Base-by-base conservation (phyloP, 129 eudicot genomes). In the Pseudognaphalium luteoalbum region DNA sequence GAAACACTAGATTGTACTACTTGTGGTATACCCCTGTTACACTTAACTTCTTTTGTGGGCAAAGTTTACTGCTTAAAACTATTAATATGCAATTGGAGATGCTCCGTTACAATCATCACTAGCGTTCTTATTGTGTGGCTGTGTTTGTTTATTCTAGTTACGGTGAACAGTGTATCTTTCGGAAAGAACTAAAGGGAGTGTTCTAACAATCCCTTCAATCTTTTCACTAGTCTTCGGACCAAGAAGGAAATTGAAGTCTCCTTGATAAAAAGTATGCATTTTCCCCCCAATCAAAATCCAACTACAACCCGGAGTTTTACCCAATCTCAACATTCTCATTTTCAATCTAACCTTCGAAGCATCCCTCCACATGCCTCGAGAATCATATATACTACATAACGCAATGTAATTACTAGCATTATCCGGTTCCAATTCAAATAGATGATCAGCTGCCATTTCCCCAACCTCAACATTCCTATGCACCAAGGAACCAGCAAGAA, bases 361-460 rank as follows among this genome's bases (percentile, higher is more conserved):
- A 62, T 76, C 78, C 37, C n/a, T 76, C 76, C 80, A 44, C 80
- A 82, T 79, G 22, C 85, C 80, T 71, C 70, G 61, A 83, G 80
- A 72, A 66, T 86, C 89, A 79, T 86, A 86, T 68, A 86, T 72
- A 34, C 85, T 69, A 62, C 83, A 79, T 64, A 86, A 72, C 4
- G 87, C 81, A 12, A 69, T 76, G 57, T 86, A 83, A 79, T 86
- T 86, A 79, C 87, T 86, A 52, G 75, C 74, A 29, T 86, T 86
- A 54, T 9, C 34, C 0, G 83, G 89, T 63, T 86, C 89, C 34
- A 86, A n/a, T 63, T 76, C 75, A 68, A 83, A 83, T 7, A 86
- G 80, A 61, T 22, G 81, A 33, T 20, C 50, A 37, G 82, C 80
- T 3, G 86, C 86, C 25, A 79, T 76, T 67, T 85, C 89, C 29